phyloP scores from a whole-genome alignment of 1,139 yeast genomes.

The Nakaseomyces sp. region DNA sequence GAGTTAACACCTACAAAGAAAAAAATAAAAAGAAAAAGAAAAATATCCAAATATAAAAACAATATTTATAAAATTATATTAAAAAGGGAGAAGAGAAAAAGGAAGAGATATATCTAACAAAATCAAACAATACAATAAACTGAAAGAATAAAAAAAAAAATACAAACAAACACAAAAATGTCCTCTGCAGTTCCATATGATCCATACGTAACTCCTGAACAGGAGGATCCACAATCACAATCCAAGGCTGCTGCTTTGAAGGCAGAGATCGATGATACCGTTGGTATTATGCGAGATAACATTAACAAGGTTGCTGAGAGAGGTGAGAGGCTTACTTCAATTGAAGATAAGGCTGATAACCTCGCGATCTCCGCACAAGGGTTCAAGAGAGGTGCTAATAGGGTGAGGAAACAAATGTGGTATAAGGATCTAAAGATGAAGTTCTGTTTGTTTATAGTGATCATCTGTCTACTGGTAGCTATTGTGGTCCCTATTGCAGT shows the following conservation, averaged over 20 bases:
- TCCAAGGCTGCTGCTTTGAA: conserved; percentile 77
- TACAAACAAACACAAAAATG: conserved; percentile 37
- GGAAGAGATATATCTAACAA: background rate
- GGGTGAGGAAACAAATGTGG: conserved; percentile 99
- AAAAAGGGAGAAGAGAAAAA: background rate
- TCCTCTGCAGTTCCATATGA: conserved; percentile 83
- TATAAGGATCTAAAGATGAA: conserved; percentile 98
- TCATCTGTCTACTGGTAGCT: conserved; percentile 72
- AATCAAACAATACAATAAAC: background rate
- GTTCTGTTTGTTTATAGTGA: conserved; percentile 75
- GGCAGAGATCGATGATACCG: conserved; percentile 93
- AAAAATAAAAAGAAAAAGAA: background rate
- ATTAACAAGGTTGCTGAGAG: conserved; percentile 90
- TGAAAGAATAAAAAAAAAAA: background rate
- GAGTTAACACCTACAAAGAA: background rate
- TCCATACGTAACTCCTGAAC: conserved; percentile 70
- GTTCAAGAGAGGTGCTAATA: conserved; percentile 92
- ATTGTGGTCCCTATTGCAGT: conserved; percentile 93
- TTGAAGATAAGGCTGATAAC: conserved; percentile 91
- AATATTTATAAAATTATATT: too few species aligned
- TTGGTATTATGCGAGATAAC: conserved; percentile 96
- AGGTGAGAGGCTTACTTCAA: conserved; percentile 88
- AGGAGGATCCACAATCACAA: conserved; percentile 32
- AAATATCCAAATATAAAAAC: background rate
- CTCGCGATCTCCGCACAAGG: conserved; percentile 91